Evolutionary conservation across 108 stramenopile species (phyloP).

Genomic region (Craspedostauros australis): DNA sequence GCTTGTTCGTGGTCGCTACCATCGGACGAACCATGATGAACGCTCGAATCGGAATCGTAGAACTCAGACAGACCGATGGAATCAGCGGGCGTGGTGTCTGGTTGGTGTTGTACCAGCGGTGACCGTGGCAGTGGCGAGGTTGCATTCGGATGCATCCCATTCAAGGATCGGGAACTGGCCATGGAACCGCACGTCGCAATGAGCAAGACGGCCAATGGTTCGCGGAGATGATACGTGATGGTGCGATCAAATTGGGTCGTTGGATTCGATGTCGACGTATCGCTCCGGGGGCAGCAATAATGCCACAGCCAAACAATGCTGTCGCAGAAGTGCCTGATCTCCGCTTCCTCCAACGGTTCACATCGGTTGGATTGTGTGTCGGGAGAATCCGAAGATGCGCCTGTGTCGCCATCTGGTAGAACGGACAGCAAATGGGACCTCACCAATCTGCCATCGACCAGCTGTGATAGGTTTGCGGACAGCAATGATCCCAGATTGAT

Average conservation of each 20-base stretch:
- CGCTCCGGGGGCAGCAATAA: too few species aligned
- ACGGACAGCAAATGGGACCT: constrained; percentile 26
- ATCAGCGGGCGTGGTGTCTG: constrained; percentile 3
- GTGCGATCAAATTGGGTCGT: constrained; percentile 33
- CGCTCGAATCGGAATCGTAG: constrained; percentile 73
- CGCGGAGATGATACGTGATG: constrained; percentile 21
- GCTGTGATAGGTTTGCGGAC: constrained; percentile 34
- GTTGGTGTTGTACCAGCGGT: not conserved
- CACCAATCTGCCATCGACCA: constrained; percentile 20
- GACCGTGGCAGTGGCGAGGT: constrained; percentile 9
- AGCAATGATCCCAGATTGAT: constrained; percentile 44
- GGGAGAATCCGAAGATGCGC: too few species aligned
- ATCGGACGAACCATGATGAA: constrained; percentile 33
- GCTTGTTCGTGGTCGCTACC: too few species aligned
- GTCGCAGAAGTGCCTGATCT: too few species aligned
- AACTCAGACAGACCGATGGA: constrained; percentile 40
- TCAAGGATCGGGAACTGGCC: too few species aligned
- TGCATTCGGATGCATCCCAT: too few species aligned
- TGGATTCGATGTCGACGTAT: too few species aligned
- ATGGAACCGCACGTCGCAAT: constrained; percentile 67
- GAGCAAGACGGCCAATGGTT: constrained; percentile 49
- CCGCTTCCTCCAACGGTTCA: too few species aligned
- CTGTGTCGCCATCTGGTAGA: too few species aligned
- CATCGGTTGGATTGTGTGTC: too few species aligned
- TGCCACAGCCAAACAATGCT: constrained; percentile 8